Conservation (phyloP, 1,284 basidiomycete species). For the Exobasidium cylindrosporum region DNA sequence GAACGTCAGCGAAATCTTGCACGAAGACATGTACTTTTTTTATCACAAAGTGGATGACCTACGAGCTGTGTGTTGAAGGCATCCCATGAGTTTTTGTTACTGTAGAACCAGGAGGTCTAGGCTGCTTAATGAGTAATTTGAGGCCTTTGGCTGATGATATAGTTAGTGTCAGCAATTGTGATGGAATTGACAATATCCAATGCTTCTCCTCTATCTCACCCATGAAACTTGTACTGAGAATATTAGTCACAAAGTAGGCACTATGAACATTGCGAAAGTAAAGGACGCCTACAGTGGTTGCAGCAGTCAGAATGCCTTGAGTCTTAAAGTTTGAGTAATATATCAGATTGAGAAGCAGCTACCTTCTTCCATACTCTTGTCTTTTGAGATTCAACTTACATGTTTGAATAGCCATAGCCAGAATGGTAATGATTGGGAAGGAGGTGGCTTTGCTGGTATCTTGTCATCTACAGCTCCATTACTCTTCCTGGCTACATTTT, state of each 20-base stretch:
- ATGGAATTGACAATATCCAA: too few species aligned
- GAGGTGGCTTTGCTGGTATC: neutral
- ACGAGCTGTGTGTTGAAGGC: constrained; percentile 22
- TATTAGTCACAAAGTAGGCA: constrained; percentile 6
- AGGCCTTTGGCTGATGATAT: constrained; percentile 16
- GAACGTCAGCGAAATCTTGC: neutral
- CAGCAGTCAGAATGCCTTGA: constrained; percentile 16
- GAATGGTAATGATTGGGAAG: neutral
- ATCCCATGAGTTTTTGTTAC: constrained; percentile 21
- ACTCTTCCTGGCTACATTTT: neutral
- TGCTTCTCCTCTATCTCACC: constrained; percentile 10
- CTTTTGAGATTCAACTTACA: constrained; percentile 1
- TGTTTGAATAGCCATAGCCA: constrained; percentile 6
- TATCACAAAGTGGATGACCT: constrained; percentile 2
- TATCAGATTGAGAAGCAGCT: neutral
- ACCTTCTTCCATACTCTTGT: neutral
- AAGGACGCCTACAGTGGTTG: constrained; percentile 17
- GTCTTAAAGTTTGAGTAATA: constrained; percentile 4
- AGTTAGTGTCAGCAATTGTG: too few species aligned
- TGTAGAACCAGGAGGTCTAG: constrained; percentile 16
- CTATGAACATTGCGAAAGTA: constrained; percentile 10
- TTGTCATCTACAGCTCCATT: neutral
- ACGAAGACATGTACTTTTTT: neutral
- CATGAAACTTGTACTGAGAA: constrained; percentile 14
- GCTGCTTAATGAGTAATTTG: constrained; percentile 22